phyloP scores from a whole-genome alignment of 139 green algal species.

The Volvox reticuliferus region DNA sequence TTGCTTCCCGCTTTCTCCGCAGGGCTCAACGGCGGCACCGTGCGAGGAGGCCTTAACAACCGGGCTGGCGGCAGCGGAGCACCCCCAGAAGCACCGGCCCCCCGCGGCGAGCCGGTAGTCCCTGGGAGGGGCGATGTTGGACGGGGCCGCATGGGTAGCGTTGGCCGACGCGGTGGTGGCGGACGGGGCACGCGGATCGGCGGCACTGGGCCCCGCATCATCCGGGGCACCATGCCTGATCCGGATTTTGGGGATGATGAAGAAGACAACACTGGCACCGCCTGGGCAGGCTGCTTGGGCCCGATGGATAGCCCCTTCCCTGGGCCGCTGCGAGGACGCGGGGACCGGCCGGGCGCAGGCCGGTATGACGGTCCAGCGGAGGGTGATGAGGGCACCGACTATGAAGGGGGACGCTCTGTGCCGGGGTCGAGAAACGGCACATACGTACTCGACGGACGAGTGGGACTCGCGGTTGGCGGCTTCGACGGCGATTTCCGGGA shows the following conservation, averaged over 20 bases:
- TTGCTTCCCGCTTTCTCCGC: neutral
- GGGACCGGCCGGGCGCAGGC: neutral
- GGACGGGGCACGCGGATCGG: slow-evolving; percentile 5
- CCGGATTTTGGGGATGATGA: neutral
- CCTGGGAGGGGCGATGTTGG: neutral
- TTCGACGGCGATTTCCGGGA: too few species aligned
- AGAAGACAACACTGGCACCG: neutral
- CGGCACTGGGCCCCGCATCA: slow-evolving; percentile 28
- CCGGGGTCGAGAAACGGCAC: neutral
- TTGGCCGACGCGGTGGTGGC: neutral
- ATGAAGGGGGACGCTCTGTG: neutral
- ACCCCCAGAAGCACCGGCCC: neutral
- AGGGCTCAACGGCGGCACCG: neutral
- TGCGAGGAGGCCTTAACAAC: neutral
- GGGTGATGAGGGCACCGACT: neutral
- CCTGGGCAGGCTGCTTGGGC: too few species aligned
- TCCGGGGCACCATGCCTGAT: neutral
- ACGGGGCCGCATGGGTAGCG: neutral
- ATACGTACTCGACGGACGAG: neutral
- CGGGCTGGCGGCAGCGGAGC: neutral
- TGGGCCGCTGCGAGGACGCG: too few species aligned
- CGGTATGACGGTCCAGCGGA: neutral
- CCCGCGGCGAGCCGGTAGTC: neutral
- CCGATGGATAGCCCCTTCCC: neutral
- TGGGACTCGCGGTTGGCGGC: too few species aligned